A percentile compares a stretch with the other conserved stretches of the same genome.
phyloP scores from a whole-genome alignment of 1,139 yeast genomes.

The Yamadazyma atlantica region DNA sequence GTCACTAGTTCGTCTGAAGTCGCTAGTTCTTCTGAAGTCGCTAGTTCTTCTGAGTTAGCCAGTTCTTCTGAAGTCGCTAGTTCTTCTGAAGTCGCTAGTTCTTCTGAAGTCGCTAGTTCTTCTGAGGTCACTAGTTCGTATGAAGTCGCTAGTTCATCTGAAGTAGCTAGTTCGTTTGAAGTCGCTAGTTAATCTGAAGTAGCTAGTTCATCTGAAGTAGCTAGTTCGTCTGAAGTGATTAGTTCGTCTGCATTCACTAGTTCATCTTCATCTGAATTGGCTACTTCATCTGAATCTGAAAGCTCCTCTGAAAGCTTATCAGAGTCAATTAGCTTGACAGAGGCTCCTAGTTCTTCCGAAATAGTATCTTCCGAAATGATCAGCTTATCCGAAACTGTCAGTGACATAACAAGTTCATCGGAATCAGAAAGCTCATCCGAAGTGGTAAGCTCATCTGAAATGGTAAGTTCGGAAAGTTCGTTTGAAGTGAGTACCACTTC shows the following conservation, averaged over 20 bases:
- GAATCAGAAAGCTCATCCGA: too few relatives aligned
- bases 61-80: not conserved
- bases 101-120: not conserved
- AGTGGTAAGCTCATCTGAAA: not conserved
- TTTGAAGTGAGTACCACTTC: not conserved
- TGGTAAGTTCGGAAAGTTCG: not conserved
- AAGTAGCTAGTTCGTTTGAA: not conserved
- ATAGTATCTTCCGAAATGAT: too few relatives aligned
- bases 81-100: not conserved
- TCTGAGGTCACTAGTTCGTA: too few relatives aligned
- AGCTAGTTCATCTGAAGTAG: not conserved
- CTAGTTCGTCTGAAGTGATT: too few relatives aligned
- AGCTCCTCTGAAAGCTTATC: slow-evolving; percentile 1
- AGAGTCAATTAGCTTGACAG: not conserved
- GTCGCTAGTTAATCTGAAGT: not conserved
- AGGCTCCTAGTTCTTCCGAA: too few relatives aligned
- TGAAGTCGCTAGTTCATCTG: not conserved
- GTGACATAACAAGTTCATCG: too few relatives aligned
- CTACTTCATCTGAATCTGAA: not conserved
- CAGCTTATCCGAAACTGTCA: too few relatives aligned
- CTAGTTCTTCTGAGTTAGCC: not conserved
- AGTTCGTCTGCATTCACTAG: too few relatives aligned
- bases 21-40: not conserved
- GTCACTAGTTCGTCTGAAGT: not conserved
- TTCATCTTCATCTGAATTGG: not conserved